A percentile compares a stretch with the other conserved stretches of the same genome.
Conservation (phyloP, 805 yeast genomes). For the Allodekkera sacchari region DNA sequence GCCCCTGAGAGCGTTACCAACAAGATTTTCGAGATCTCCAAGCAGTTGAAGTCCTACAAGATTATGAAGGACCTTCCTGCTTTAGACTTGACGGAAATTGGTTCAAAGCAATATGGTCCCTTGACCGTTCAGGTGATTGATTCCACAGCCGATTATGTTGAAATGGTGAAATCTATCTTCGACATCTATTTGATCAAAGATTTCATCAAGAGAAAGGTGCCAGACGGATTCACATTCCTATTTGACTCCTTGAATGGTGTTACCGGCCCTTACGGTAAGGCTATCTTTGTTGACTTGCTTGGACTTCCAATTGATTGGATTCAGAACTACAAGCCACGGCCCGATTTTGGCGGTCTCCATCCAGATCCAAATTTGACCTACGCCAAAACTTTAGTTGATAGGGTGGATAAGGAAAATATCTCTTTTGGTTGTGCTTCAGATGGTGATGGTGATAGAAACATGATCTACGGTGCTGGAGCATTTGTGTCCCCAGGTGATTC, state of each 20-base stretch:
- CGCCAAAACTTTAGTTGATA: conserved; percentile 77
- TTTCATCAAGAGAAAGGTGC: conserved; percentile 47
- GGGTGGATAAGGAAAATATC: conserved; percentile 73
- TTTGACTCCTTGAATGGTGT: conserved; percentile 93
- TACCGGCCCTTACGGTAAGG: conserved; percentile 91
- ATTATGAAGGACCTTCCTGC: conserved; percentile 48
- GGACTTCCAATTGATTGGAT: conserved; percentile 64
- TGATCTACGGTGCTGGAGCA: conserved; percentile 93
- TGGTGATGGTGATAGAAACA: conserved; percentile 98
- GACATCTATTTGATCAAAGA: conserved; percentile 74
- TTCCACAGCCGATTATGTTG: conserved; percentile 69
- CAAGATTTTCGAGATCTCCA: conserved; percentile 68
- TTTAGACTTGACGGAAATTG: conserved; percentile 57
- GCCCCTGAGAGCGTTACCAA: conserved; percentile 95
- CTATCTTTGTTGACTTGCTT: conserved; percentile 75
- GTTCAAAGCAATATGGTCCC: conserved; percentile 43
- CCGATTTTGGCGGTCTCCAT: conserved; percentile 95
- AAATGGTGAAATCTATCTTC: conserved; percentile 73
- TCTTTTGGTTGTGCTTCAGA: conserved; percentile 99
- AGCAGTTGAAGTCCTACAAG: conserved; percentile 50
- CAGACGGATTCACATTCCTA: conserved; percentile 58
- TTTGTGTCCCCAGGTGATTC: conserved; percentile 98
- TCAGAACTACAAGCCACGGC: conserved; percentile 72
- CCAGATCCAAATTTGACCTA: conserved; percentile 97
- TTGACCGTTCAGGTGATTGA: conserved; percentile 76